Conservation (phyloP, 73 alveolate genomes). For the Symbiodinium pilosum region DNA sequence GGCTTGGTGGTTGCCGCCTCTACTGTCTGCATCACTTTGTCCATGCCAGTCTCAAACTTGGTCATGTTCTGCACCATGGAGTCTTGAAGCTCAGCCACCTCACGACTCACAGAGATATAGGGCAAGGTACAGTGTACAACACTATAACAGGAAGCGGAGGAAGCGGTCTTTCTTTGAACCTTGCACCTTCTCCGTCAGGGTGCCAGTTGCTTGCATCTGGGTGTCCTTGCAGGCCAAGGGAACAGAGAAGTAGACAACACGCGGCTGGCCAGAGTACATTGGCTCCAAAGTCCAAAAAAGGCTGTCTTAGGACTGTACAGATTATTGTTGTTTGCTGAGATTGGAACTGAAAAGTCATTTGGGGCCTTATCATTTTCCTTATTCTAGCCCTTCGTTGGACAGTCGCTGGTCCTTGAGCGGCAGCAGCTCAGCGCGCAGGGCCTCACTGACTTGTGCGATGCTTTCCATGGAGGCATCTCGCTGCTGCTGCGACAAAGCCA, state of each 20-base stretch:
- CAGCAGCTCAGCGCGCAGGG: background rate
- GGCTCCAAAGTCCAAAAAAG: too few species aligned
- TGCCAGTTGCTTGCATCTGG: background rate
- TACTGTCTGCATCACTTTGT: background rate
- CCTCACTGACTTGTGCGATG: background rate
- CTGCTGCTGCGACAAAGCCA: slow-evolving; percentile 76
- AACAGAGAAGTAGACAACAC: too few species aligned
- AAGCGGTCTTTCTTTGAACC: too few species aligned
- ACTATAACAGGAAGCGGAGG: too few species aligned
- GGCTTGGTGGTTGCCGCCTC: background rate
- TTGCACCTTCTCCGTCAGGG: background rate
- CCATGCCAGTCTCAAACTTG: slow-evolving; percentile 1
- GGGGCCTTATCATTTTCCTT: too few species aligned
- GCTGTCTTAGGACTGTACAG: too few species aligned
- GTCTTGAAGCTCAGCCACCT: background rate
- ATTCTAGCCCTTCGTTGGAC: too few species aligned
- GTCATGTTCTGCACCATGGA: background rate
- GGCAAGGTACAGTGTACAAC: too few species aligned
- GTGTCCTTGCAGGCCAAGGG: background rate
- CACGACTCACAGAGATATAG: too few species aligned
- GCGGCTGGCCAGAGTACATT: too few species aligned
- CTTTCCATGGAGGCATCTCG: background rate
- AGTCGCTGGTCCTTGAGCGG: background rate
- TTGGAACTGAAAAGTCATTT: too few species aligned
- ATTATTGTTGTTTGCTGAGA: too few species aligned